Evolutionary conservation across 139 green algal genomes (phyloP), one percentile per base, ranked within the genome.

Genomic region (Coelastrella sp.): DNA sequence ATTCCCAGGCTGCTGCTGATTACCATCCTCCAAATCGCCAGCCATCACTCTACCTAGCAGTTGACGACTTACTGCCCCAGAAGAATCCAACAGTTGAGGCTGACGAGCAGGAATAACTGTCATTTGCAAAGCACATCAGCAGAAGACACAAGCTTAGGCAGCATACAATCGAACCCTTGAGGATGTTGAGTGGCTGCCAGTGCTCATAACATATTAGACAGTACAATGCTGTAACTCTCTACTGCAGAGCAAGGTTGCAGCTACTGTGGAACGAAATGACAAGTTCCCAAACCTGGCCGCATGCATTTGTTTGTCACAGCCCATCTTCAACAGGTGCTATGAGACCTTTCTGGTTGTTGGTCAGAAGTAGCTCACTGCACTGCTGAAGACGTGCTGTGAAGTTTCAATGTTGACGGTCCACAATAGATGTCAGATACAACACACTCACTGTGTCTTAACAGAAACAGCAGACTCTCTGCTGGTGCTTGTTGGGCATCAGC

Each of bases 61-160:
- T 30, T 38, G 38, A 38, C 40, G 40, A 30, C 41, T 79, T 4
- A 79, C n/a, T 2, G 40, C 45, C 15, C 71, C 71, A 8, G 32
- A 30, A 21, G 41, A 27, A 27, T 66, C 50, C 59, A 83, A 37
- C 76, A 83, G 57, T 43, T 72, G 76, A 4, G 34, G 76, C 76
- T 74, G 76, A 4, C 57, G 34, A 23, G 38, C 57, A 25, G 59
- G 76, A n/a, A 83, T 72, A 25, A 63, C 76, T 74, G 76, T 35
- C 73, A 67, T 40, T 50, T 69, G 48, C 48, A 48, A 25, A 81
- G 73, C 73, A 81, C 48, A 64, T 19, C 72, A 80, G 72, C 13
- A 37, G 41, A 13, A 13, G 11, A 57, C 11, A 23, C 45, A 1
- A 13, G 11, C 11, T 57, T 57, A 9, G 45, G 45, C 11, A 57